Percentiles rank a stretch among this genome's conserved stretches.
Conservation (phyloP, 2,329 filamentous ascomycete genomes). For the Diatrype stigma region DNA sequence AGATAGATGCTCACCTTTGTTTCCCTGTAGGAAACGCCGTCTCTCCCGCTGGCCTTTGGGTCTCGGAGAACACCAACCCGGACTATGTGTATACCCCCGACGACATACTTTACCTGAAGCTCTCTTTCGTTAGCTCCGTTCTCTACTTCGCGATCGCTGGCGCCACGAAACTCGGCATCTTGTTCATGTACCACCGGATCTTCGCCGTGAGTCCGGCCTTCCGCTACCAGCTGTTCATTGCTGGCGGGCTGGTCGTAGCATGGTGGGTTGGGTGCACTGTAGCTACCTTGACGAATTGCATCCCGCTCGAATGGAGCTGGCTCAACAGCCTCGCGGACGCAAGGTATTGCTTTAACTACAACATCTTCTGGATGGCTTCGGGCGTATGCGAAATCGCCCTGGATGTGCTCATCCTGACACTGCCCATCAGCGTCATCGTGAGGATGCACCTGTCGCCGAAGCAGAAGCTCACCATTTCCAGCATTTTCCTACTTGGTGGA, state of each 20-base stretch:
- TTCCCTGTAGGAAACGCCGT: conserved; percentile 3
- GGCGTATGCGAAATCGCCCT: conserved; percentile 13
- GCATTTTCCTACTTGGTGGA: conserved; percentile 13
- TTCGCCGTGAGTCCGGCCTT: conserved; percentile 22
- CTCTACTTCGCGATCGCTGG: conserved; percentile 26
- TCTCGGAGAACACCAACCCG: conserved; percentile 10
- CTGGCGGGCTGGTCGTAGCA: conserved; percentile 10
- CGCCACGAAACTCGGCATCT: conserved; percentile 27
- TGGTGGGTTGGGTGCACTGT: conserved; percentile 20
- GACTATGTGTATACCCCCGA: conserved; percentile 8
- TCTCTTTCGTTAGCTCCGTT: conserved; percentile 19
- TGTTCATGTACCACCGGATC: conserved; percentile 29
- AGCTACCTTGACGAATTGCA: conserved; percentile 19
- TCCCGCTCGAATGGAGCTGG: conserved; percentile 16
- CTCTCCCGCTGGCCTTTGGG: conserved; percentile 10
- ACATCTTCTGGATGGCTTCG: conserved; percentile 13
- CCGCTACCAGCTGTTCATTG: conserved; percentile 16
- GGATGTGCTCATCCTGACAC: conserved; percentile 13
- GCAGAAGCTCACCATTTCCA: conserved; percentile 11
- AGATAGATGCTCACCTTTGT: background rate
- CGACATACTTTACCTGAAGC: conserved; percentile 12
- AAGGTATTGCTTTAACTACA: conserved; percentile 18
- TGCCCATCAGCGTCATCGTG: conserved; percentile 14
- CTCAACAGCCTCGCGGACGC: conserved; percentile 11
- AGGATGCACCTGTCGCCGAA: conserved; percentile 8